Conservation (phyloP, 352 stramenopile species). For the Phytophthora macrochlamydospora region DNA sequence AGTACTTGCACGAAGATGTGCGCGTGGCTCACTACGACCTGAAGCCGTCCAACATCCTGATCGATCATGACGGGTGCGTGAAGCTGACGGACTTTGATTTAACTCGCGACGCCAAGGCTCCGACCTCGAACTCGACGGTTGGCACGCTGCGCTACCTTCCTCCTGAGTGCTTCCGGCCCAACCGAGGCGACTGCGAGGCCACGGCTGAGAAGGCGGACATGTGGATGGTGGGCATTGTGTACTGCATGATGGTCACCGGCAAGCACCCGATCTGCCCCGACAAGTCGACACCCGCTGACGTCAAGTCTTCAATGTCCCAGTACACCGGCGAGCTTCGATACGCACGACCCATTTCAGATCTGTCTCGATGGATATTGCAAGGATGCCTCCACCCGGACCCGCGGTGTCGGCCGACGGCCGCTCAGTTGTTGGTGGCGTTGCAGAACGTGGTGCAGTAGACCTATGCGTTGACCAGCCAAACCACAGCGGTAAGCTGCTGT, state of each 20-base stretch:
- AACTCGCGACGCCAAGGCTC: constrained; percentile 61
- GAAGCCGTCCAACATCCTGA: constrained; percentile 97
- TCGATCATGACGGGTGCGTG: constrained; percentile 86
- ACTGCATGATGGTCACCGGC: constrained; percentile 75
- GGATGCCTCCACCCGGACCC: constrained; percentile 72
- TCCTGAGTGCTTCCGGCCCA: constrained; percentile 71
- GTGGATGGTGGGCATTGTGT: constrained; percentile 85
- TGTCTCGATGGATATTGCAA: constrained; percentile 73
- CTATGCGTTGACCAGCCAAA: constrained; percentile 30
- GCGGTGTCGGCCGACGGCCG: constrained; percentile 60
- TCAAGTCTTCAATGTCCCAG: constrained; percentile 35
- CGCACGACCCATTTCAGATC: constrained; percentile 46
- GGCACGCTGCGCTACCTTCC: constrained; percentile 78
- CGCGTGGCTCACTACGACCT: constrained; percentile 92
- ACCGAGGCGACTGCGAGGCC: constrained; percentile 56
- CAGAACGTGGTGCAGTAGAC: constrained; percentile 41
- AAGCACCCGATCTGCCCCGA: constrained; percentile 77
- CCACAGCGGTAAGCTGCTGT: constrained; percentile 36
- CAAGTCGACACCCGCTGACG: constrained; percentile 62
- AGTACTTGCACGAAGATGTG: constrained; percentile 80
- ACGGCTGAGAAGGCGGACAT: constrained; percentile 84
- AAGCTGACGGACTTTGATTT: constrained; percentile 93
- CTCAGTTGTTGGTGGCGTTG: constrained; percentile 65
- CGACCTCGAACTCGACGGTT: constrained; percentile 67
- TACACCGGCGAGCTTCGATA: constrained; percentile 48